A percentile compares a stretch with the other conserved stretches of the same genome.
phyloP scores from a whole-genome alignment of 257 asterid species.

The Lithospermum erythrorhizon region DNA sequence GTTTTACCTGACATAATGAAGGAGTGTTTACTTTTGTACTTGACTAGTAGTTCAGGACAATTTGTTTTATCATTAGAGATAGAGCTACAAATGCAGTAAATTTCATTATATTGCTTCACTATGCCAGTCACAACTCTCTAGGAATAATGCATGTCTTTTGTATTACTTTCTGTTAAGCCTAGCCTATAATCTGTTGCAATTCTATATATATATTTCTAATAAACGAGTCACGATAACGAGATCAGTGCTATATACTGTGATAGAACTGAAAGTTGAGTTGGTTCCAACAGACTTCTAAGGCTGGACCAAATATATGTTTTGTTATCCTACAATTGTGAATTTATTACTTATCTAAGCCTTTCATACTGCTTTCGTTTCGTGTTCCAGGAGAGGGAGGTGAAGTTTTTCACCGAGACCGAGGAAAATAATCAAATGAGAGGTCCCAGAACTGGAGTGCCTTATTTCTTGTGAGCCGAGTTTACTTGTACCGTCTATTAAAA shows the following conservation, averaged over 20 bases:
- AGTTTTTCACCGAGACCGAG: slow-evolving; percentile 96
- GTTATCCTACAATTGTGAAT: slow-evolving; percentile 1
- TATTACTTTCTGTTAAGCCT: neutral
- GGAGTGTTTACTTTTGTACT: neutral
- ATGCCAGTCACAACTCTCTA: neutral
- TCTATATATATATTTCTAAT: too few species aligned
- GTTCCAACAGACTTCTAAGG: neutral
- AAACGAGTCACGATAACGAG: too few species aligned
- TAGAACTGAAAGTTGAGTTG: too few species aligned
- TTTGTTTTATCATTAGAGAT: neutral
- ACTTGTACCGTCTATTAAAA: slow-evolving; percentile 6
- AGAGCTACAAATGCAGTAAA: neutral
- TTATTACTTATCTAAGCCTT: neutral
- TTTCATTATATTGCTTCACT: neutral
- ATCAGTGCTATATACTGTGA: too few species aligned
- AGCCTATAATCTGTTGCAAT: neutral
- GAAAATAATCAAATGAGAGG: slow-evolving; percentile 99
- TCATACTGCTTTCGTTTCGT: slow-evolving; percentile 2
- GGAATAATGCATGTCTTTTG: neutral
- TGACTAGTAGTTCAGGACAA: neutral
- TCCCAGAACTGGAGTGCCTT: slow-evolving; percentile 97
- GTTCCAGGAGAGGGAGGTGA: slow-evolving; percentile 84
- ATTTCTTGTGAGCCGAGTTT: slow-evolving; percentile 48
- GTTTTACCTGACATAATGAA: neutral
- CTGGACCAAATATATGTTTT: neutral